Conservation (phyloP, 2,329 filamentous ascomycete species). For the Colletotrichum agaves region DNA sequence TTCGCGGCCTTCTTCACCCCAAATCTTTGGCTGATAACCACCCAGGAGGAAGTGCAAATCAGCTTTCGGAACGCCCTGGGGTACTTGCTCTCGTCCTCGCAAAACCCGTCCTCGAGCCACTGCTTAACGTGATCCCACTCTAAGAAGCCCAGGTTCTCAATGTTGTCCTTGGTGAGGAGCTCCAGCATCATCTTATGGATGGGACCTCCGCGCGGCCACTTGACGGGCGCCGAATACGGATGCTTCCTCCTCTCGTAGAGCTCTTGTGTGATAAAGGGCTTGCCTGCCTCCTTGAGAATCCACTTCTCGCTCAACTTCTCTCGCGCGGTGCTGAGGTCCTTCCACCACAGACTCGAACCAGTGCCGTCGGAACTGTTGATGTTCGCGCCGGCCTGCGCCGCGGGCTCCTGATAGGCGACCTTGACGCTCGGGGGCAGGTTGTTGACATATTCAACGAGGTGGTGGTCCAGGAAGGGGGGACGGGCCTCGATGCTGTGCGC, state of each 20-base stretch:
- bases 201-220: slow-evolving; percentile 54
- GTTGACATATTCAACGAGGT: slow-evolving; percentile 46
- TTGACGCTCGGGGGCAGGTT: slow-evolving; percentile 45
- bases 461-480: slow-evolving; percentile 50
- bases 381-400: background rate
- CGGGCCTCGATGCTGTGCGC: slow-evolving; percentile 49
- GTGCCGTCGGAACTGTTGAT: background rate
- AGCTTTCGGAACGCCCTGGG: slow-evolving; percentile 32
- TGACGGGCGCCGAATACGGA: slow-evolving; percentile 58
- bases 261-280: slow-evolving; percentile 56
- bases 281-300: slow-evolving; percentile 57
- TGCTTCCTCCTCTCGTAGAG: slow-evolving; percentile 61
- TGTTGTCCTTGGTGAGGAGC: slow-evolving; percentile 49
- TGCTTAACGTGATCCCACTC: slow-evolving; percentile 49
- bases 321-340: slow-evolving; percentile 25
- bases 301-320: slow-evolving; percentile 57
- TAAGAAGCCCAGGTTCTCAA: slow-evolving; percentile 53
- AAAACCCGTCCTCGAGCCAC: slow-evolving; percentile 52
- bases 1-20: slow-evolving; percentile 29
- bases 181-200: slow-evolving; percentile 49
- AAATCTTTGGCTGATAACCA: slow-evolving; percentile 27
- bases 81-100: slow-evolving; percentile 48
- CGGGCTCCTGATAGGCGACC: slow-evolving; percentile 35
- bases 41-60: slow-evolving; percentile 23
- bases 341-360: slow-evolving; percentile 54